Evolutionary conservation across 164 flowering plant species (phyloP), one percentile per base, ranked within the genome.

Genomic region (Houttuynia cordata): DNA sequence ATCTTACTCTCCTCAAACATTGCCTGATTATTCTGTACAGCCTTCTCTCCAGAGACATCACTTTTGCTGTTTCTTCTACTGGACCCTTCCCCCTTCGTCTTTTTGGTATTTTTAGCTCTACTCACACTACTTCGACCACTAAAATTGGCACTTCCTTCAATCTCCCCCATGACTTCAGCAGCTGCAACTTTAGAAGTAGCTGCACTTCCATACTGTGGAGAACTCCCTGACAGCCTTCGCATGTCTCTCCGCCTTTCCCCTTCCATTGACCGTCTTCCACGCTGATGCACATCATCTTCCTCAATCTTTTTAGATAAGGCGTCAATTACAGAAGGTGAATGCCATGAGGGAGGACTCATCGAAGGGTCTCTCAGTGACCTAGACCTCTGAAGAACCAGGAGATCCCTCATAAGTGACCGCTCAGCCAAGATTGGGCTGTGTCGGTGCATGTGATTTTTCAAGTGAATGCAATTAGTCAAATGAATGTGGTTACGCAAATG

Each of bases 391-490:
- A 94, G 89, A 62, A 73, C 86, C 57, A 82, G 75, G 24, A 94
- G 95, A 69, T 87, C 99, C 80, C 89, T 81, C 81, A 84, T 76
- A 22, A 91, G 81, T 15, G 92, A 80, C 71, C 86, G 76, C 61
- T 91, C 96, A 4, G 88, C 74, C 68, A 81, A 65, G 1, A 80
- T 70, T 7, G 99, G 95, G 65, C 93, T 88, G 15, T 84, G 84
- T 74, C 78, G 80, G 63, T 86, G 97, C 95, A 94, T 85, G 65
- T 88, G 97, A 75, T 91, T 91, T 75, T 91, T 94, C 83, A 94
- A 74, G 74, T 94, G 97, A 68, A 87, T 91, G 64, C 97, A 91
- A 64, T 91, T 94, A 1, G 97, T 88, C 73, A 91, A 78, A 74
- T 91, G 96, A 21, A 91, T 86, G 65, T 94, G 97, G 65, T 83